Base-by-base conservation (phyloP, 352 stramenopile genomes). In the Bremia lactucae region DNA sequence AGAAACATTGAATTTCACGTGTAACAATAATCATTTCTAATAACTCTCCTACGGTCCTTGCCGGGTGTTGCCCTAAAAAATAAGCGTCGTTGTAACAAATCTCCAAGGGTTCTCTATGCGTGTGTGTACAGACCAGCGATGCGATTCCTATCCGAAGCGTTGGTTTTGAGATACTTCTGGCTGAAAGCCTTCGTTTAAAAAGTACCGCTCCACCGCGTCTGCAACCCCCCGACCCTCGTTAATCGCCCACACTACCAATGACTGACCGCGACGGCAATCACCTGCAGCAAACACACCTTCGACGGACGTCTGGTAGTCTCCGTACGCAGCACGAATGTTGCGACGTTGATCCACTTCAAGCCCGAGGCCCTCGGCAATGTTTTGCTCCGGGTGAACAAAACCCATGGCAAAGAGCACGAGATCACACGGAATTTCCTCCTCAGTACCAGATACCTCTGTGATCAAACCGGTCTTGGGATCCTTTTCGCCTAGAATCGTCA, bases 191-290 rank as follows among this genome's bases (percentile, higher is more conserved):
- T 86, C 74, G 43, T 77, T 62, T 45, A 87, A 29, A 48, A 90
- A 87, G 59, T 87, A 90, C 46, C 83, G 78, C 54, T 90, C 74
- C 35, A 90, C 77, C 11, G 72, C 68, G 33, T 90, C 74, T 8
- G 95, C 95, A 10, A 95, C 89, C 20, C 94, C 87, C 38, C 95
- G 86, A 14, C 95, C 95, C 68, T 98, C 95, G 55, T 98, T 93
- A 64, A 98, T 98, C 5, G 95, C 95, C 95, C 95, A 98, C 15
- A 98, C 95, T 16, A 98, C 95, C 18, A 98, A 79, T 46, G 83
- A 97, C 68, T 98, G 95, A 26, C 95, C 94, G 26, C 95, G 82
- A 36, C 95, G 84, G 68, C 95, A 98, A 78, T 98, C 95, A 5
- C 95, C 95, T 25, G 88, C 94, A 15, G 95, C 94, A 68, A 98